Evolutionary conservation across 805 yeast genomes (phyloP), one percentile per base, ranked within the genome.

Genomic region (Candida ponderosae): DNA sequence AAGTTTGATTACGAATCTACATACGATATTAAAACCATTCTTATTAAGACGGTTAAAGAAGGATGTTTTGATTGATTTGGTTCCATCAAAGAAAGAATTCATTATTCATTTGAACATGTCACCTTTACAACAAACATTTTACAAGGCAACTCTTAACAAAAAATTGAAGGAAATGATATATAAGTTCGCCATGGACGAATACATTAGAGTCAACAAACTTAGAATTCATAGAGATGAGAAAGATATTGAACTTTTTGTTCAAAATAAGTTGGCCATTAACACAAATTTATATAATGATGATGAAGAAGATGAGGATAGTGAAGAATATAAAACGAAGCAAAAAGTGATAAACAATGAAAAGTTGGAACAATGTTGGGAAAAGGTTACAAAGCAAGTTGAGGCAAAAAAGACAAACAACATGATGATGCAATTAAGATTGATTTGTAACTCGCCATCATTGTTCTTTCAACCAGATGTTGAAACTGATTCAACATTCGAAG

Each of bases 1-100:
- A 45, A 72, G 75, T 36, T 62, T 90, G 38, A 76, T 90, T 19
- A 68, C 76, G 17, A 88, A 84, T 50, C 63, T 90, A 41, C 98
- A 90, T 55, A 78, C 93, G 0, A 88, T 93, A 37, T 63, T 90
- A 44, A 79, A 87, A 48, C 98, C 98, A 0, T 90, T 93, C 49
- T 58, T 90, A 18, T 65, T 90, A 32, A 69, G 98, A 50, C 68
- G 98, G 40, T 62, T 90, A 55, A 90, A 90, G 54, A 72, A 68
- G 37, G 81, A 76, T 39, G 96, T 85, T 1, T 65, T 83, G 15
- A 68, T 66, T 21, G 69, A 70, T 30, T 63, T 93, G 38, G 97
- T 97, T 1, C 83, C 90, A 1, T 24, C 14, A 11, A 93, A 93
- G 58, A 77, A 93, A 43, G 98, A 90, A 58, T 90, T 87, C 51